Percentiles rank a stretch among this genome's conserved stretches.
phyloP scores from a whole-genome alignment of 768 basidiomycete species.

The Podaxis pistillaris region DNA sequence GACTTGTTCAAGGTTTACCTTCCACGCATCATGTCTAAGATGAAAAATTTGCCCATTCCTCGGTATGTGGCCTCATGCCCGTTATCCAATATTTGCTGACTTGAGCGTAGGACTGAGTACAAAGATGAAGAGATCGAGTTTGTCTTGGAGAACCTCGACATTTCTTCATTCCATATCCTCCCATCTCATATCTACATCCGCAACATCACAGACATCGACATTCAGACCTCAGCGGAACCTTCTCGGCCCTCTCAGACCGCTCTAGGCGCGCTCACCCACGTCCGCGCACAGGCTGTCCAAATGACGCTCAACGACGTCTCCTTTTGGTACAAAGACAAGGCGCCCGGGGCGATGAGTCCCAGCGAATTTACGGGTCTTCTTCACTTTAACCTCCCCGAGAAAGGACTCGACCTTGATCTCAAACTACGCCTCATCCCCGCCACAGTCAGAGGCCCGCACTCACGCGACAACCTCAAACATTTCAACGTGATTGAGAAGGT shows the following conservation, averaged over 20 bases:
- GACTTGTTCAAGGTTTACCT: slow-evolving; percentile 81
- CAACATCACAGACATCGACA: slow-evolving; percentile 59
- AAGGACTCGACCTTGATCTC: slow-evolving; percentile 69
- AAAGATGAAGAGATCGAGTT: slow-evolving; percentile 68
- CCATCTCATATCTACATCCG: slow-evolving; percentile 73
- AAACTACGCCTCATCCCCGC: slow-evolving; percentile 63
- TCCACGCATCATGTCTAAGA: slow-evolving; percentile 48
- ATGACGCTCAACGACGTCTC: slow-evolving; percentile 63
- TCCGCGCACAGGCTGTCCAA: slow-evolving; percentile 64
- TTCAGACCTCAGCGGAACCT: slow-evolving; percentile 40
- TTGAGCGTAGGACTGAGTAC: slow-evolving; percentile 59
- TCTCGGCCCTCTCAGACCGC: slow-evolving; percentile 40
- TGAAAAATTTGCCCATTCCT: slow-evolving; percentile 69
- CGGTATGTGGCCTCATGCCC: slow-evolving; percentile 37
- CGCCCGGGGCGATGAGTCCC: slow-evolving; percentile 46
- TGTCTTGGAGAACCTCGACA: slow-evolving; percentile 71
- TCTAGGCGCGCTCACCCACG: slow-evolving; percentile 63
- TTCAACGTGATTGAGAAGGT: slow-evolving; percentile 62
- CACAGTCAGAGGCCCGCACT: slow-evolving; percentile 35
- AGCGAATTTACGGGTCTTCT: slow-evolving; percentile 61
- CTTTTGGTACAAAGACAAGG: slow-evolving; percentile 71
- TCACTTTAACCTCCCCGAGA: slow-evolving; percentile 57
- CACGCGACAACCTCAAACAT: slow-evolving; percentile 41
- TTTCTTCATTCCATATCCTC: slow-evolving; percentile 63
- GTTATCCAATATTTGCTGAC: neutral